Percentiles rank a stretch among this genome's conserved stretches.
Evolutionary conservation across 2,329 filamentous ascomycete genomes (phyloP).

Genomic region (Talaromyces funiculosus): DNA sequence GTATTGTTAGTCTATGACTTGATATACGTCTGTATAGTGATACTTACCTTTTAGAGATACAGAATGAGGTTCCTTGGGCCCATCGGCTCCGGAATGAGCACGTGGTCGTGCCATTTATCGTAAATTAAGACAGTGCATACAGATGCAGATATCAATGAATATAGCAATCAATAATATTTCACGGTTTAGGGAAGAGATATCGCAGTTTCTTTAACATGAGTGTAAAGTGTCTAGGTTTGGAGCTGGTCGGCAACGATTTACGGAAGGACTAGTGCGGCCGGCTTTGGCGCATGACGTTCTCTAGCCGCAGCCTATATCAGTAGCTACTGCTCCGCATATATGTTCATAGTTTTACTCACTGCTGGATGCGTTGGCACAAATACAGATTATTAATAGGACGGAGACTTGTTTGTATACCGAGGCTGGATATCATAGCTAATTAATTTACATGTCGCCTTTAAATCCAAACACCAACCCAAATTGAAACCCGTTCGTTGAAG

Average conservation of each 20-base stretch:
- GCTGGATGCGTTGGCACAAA: background rate
- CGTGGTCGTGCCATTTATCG: constrained; percentile 38
- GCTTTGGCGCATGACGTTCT: background rate
- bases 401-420: background rate
- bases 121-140: background rate
- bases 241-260: background rate
- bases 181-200: background rate
- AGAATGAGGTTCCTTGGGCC: constrained; percentile 66
- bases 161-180: background rate
- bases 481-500: background rate
- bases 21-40: background rate
- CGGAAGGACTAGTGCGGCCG: background rate
- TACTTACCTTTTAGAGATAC: constrained; percentile 65
- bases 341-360: background rate
- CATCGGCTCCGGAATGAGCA: constrained; percentile 39
- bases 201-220: background rate
- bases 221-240: background rate
- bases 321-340: too few relatives aligned
- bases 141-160: background rate
- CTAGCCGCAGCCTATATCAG: background rate
- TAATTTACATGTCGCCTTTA: background rate
- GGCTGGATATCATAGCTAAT: background rate
- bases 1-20: background rate
- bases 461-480: background rate
- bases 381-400: background rate